Base-by-base conservation (phyloP, 2,329 filamentous ascomycete genomes). In the Nothopassalora personata region DNA sequence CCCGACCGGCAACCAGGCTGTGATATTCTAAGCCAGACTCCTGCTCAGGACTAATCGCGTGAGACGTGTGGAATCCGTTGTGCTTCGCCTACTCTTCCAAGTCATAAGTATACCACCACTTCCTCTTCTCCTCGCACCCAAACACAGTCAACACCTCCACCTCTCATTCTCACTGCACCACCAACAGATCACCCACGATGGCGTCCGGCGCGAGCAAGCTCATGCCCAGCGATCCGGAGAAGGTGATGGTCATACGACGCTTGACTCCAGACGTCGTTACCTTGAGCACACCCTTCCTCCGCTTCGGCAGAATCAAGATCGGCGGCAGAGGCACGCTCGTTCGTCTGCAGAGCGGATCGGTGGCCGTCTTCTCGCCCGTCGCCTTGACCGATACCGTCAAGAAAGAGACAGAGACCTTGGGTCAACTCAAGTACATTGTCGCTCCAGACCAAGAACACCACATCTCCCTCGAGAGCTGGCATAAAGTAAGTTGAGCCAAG, bases 391-490 rank as follows among this genome's bases (percentile, higher is more conserved):
- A 87, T 3, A 85, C 87, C 59, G 86, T 91, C 43, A 85, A 87
- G 72, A 78, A 89, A 54, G 77, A 81, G 56, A 74, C 84, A 19
- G 79, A 85, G n/a, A 73, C 78, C 30, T 60, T 80, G 57, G 86
- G 86, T 53, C 81, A 85, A 46, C 84, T 97, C 54, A 83, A 82
- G 66, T 97, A 97, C 80, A 86, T 99, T 65, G 80, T 93, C 28
- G 93, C 94, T 0, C 85, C 88, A 1, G 94, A 99, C 73, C 81
- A 90, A 54, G 91, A 99, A 78, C 94, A 99, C 75, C 94, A 99
- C 81, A 90, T 99, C 72, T 95, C 94, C 79, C 73, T 99, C 56
- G 87, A 89, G 0, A 81, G 90, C 52, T 99, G 94, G 93, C 85
- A 89, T 68, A 78, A 83, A 52, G 64, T 65, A 57, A 58, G 64